Base-by-base conservation (phyloP, 1,284 basidiomycete genomes). In the Cryptococcus deneoformans region DNA sequence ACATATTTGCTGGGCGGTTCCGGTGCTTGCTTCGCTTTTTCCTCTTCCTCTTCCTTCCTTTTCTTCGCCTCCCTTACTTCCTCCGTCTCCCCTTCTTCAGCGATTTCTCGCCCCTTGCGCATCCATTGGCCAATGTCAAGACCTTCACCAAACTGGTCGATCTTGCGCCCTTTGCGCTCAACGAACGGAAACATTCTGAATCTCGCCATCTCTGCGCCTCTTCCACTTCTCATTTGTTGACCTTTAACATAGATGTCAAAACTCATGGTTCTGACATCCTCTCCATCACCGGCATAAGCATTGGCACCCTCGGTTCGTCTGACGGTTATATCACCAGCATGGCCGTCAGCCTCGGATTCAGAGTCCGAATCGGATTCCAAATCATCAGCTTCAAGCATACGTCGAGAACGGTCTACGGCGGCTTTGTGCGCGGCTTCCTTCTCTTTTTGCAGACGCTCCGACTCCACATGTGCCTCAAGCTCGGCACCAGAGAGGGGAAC, bases 201-300 rank as follows among this genome's bases (percentile, higher is more conserved):
- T 45, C 95, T 60, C 5, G 84, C 69, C 67, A 73, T 70, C 45
- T 66, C 69, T n/a, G 65, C 70, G 6, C 60, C 60, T 86, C 86
- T 36, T 80, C 82, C 54, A 82, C 86, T 39, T 62, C 88, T 88
- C 48, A 87, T 87, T 40, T 92, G 87, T 69, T 94, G 90, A 6
- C 94, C 96, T 73, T 95, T 96, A 62, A 99, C 82, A 76, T 92
- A 99, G 66, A 99, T 96, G 75, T 99, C 95, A 69, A 89, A 98
- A 2, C 90, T 92, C 59, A 94, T 81, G 52, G 71, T 65, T 57
- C 71, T 58, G 50, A 70, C 56, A 46, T 72, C 64, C 66, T 74
- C 76, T 48, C 78, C 80, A 73, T 67, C 66, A 20, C 69, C 68
- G 3, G 67, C 72, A 49, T 67, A 69, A 1, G 68, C 67, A 51